These are phyloP conservation scores for Heliamphora pulchella DNA, from an alignment of 179 eudicot species.

Conservation along the genomic window DNA sequence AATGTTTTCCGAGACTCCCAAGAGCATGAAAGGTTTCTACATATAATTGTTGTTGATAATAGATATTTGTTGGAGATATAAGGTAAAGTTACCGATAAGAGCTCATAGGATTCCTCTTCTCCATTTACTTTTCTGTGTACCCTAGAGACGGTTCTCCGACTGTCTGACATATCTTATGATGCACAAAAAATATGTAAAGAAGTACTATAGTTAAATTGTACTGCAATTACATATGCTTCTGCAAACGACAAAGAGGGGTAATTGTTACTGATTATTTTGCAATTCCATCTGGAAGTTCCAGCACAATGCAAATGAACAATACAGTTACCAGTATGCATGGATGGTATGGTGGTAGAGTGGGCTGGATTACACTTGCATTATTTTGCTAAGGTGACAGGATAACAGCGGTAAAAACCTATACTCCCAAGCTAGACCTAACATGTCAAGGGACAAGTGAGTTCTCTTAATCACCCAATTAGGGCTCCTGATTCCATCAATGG, in stretches of 20 bases:
- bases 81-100: not conserved
- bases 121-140: not conserved
- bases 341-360: no score
- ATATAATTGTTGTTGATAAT: not conserved
- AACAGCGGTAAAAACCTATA: no score
- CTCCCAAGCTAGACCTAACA: no score
- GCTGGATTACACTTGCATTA: no score
- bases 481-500: no score
- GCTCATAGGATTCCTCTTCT: not conserved
- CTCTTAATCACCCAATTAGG: no score
- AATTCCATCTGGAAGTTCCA: not conserved
- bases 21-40: not conserved
- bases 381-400: no score
- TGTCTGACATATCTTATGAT: not conserved
- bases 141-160: no score
- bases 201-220: not conserved
- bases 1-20: conserved; percentile 5
- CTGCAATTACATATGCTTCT: not conserved
- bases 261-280: not conserved
- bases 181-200: not conserved
- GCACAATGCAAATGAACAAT: not conserved
- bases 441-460: no score
- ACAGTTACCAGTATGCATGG: no score
- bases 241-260: not conserved
- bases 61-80: not conserved